Base-by-base conservation (phyloP, 371 early-diverging fungal species). In the Mucor saturninus region DNA sequence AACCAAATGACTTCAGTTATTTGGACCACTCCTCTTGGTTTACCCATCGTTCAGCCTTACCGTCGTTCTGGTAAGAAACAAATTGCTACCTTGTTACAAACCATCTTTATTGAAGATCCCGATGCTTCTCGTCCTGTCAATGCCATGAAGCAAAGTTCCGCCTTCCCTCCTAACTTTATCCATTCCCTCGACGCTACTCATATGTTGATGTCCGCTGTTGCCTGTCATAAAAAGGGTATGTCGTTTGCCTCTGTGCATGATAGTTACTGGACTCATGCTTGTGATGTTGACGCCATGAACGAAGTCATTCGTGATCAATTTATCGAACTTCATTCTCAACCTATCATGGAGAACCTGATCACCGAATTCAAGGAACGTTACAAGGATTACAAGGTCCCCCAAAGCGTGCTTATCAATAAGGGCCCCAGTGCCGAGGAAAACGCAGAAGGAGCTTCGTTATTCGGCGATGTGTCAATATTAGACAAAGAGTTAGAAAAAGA, bases 141-240 rank as follows among this genome's bases (percentile, higher is more conserved):
- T 76, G 77, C 92, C 4, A 80, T 85, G 56, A 97, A 97, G 77
- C 98, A 98, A 70, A 88, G 92, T 52, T 91, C 95, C 0, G 99
- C 98, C 1, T 98, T 98, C 86, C 98, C 99, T 48, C 99, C 99
- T 58, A 98, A 98, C 83, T 98, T 95, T 75, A 91, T 98, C 64
- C 99, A 98, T 79, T 96, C 96, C 2, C 83, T 98, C 38, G 99
- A 98, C 75, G 99, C 99, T 2, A 88, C 96, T 2, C 99, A 98
- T 71, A 98, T 98, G 99, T 83, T 97, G 69, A 85, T 97, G 83
- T 93, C 96, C 11, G 96, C 98, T 14, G 83, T 94, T 13, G 89
- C 88, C 43, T 97, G 97, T 77, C 85, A 93, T 40, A 76, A 83
- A 45, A 83, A 85, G 29, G 91, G 89, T 10, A 70, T 98, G 69